phyloP scores from a whole-genome alignment of 768 basidiomycete genomes.

The Candolleomyces efflorescens region DNA sequence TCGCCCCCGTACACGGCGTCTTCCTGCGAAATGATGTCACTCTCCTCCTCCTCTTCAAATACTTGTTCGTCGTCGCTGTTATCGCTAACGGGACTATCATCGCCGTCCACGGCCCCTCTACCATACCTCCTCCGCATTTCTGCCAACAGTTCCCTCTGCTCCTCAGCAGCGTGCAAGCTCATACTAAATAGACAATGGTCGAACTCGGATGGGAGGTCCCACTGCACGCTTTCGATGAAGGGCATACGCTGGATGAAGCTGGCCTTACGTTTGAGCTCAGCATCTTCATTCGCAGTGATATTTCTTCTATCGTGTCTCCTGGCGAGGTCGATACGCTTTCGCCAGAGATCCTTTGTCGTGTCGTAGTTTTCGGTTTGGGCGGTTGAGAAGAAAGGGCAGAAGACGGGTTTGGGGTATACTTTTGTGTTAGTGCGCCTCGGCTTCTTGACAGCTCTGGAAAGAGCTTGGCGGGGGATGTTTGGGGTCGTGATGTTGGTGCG shows the following conservation, averaged over 20 bases:
- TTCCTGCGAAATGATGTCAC: background rate
- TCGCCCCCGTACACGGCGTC: background rate
- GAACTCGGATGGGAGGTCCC: conserved; percentile 7
- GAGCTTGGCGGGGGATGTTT: background rate
- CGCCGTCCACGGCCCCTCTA: background rate
- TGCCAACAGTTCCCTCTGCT: background rate
- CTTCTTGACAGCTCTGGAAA: background rate
- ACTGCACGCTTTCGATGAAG: conserved; percentile 3
- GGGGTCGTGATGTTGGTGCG: background rate
- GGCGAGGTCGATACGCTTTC: conserved; percentile 3
- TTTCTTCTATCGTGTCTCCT: background rate
- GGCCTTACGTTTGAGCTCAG: conserved; percentile 5
- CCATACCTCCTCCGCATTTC: background rate
- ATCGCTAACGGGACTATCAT: background rate
- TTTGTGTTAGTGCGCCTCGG: background rate
- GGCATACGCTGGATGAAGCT: conserved; percentile 3
- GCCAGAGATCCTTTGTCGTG: conserved; percentile 4
- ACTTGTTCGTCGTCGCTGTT: background rate
- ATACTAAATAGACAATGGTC: conserved; percentile 9
- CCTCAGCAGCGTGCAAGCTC: conserved; percentile 2
- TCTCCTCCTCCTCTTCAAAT: background rate
- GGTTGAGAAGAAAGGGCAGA: conserved; percentile 8
- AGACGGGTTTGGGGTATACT: conserved; percentile 1
- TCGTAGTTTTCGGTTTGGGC: conserved; percentile 1
- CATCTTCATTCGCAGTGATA: background rate